A percentile compares a stretch with the other conserved stretches of the same genome.
These are phyloP conservation scores for Tetrapisispora phaffii DNA, from an alignment of 805 yeast genomes.

Conservation along the genomic window DNA sequence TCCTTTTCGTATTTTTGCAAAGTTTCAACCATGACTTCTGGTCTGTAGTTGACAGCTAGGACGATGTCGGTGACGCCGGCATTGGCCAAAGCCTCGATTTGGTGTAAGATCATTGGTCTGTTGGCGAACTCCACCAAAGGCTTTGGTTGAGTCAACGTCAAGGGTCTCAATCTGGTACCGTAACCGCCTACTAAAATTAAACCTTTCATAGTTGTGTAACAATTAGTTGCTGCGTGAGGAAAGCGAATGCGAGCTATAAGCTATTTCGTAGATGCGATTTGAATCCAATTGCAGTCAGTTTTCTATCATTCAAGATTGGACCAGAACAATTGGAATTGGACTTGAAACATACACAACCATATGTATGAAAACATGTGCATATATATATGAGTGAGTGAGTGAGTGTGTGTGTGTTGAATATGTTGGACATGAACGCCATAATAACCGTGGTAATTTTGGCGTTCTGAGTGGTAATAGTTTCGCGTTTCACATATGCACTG, in stretches of 20 bases:
- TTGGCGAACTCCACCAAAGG: conserved; percentile 97
- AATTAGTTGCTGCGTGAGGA: background rate
- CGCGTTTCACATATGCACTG: no score
- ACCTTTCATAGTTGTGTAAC: conserved; percentile 62
- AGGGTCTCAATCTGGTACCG: conserved; percentile 99
- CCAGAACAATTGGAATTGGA: no score
- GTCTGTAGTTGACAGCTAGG: conserved; percentile 97
- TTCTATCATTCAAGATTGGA: no score
- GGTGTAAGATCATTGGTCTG: conserved; percentile 98
- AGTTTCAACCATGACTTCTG: conserved; percentile 97
- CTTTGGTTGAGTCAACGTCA: conserved; percentile 89
- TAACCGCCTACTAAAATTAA: conserved; percentile 98
- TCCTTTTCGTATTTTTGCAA: conserved; percentile 87
- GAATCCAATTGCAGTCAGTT: background rate
- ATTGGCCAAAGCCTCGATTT: conserved; percentile 92
- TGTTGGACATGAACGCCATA: no score
- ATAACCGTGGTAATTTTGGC: no score
- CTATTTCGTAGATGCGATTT: background rate
- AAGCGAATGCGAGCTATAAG: background rate
- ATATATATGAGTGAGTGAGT: no score
- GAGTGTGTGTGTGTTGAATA: no score
- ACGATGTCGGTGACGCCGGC: conserved; percentile 99
- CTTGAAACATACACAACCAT: no score
- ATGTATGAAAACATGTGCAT: no score
- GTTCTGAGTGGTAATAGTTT: no score